A percentile compares a stretch with the other conserved stretches of the same genome.
Conservation (phyloP, 148 eudicot genomes). For the Rhododendron simsii region DNA sequence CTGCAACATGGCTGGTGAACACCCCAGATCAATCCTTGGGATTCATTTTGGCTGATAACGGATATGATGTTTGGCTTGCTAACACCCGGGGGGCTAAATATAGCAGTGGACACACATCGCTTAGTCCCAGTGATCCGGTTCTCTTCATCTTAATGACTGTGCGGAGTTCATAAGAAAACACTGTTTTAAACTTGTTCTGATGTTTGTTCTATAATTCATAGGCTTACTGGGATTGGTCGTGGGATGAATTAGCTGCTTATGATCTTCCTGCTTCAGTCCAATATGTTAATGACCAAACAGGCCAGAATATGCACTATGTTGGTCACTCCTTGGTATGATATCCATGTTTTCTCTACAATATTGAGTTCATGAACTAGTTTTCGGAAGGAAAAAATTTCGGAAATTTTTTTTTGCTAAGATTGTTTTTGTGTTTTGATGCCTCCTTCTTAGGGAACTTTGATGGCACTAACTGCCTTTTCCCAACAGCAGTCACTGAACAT, state of each 20-base stretch:
- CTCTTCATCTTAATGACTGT: not conserved
- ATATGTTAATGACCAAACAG: constrained; percentile 40
- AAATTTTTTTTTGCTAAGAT: too few relatives aligned
- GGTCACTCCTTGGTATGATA: constrained; percentile 60
- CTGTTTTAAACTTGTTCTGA: not conserved
- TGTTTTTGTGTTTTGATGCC: not conserved
- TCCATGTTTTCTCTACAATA: not conserved
- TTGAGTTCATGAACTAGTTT: not conserved
- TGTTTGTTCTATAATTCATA: not conserved
- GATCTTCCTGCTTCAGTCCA: constrained; percentile 55
- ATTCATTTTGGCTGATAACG: constrained; percentile 55
- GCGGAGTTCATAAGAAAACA: not conserved
- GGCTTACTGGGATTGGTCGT: constrained; percentile 83
- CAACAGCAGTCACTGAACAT: constrained; percentile 21
- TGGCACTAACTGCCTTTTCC: constrained; percentile 45
- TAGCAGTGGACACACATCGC: constrained; percentile 50
- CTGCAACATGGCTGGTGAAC: constrained; percentile 38
- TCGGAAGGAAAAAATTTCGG: not conserved
- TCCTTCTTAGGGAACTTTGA: constrained; percentile 41
- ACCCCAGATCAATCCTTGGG: constrained; percentile 43
- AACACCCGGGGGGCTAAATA: constrained; percentile 43
- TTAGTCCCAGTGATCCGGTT: constrained; percentile 32
- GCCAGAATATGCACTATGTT: constrained; percentile 49
- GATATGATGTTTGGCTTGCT: constrained; percentile 59
- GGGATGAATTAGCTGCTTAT: constrained; percentile 63